phyloP scores from a whole-genome alignment of 257 asterid species.

The Ehretia macrophylla region DNA sequence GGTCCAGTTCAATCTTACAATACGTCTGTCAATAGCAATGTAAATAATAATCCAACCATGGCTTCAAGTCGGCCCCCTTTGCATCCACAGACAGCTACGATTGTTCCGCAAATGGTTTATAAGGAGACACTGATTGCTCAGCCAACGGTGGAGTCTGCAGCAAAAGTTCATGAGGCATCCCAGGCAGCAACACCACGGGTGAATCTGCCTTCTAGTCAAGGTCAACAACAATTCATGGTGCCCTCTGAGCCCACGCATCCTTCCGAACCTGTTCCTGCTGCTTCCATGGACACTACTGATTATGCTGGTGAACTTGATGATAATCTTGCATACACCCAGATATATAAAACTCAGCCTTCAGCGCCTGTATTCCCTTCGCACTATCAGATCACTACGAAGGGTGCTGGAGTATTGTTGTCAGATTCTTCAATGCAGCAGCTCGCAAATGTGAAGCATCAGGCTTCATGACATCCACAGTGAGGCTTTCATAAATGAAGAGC shows the following conservation, averaged over 20 bases:
- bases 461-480: slow-evolving; percentile 30
- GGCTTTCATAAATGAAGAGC: slow-evolving; percentile 19
- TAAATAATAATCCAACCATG: slow-evolving; percentile 25
- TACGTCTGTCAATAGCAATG: slow-evolving; percentile 33
- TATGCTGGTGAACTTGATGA: slow-evolving; percentile 58
- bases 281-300: slow-evolving; percentile 24
- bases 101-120: slow-evolving; percentile 29
- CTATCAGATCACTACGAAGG: slow-evolving; percentile 47
- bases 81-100: slow-evolving; percentile 39
- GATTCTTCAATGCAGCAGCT: slow-evolving; percentile 51
- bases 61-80: slow-evolving; percentile 38
- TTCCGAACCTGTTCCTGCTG: slow-evolving; percentile 33
- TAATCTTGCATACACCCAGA: slow-evolving; percentile 63
- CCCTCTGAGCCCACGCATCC: slow-evolving; percentile 32
- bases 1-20: slow-evolving; percentile 48
- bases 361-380: slow-evolving; percentile 51
- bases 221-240: slow-evolving; percentile 35
- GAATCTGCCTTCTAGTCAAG: slow-evolving; percentile 31
- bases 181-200: slow-evolving; percentile 28
- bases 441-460: slow-evolving; percentile 35
- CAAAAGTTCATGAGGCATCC: slow-evolving; percentile 26
- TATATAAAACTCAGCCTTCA: slow-evolving; percentile 81
- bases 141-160: slow-evolving; percentile 33
- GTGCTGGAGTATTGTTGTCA: slow-evolving; percentile 38
- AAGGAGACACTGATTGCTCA: slow-evolving; percentile 41